Evolutionary conservation across 805 yeast species (phyloP).

Genomic region (Ogataea methylovora): DNA sequence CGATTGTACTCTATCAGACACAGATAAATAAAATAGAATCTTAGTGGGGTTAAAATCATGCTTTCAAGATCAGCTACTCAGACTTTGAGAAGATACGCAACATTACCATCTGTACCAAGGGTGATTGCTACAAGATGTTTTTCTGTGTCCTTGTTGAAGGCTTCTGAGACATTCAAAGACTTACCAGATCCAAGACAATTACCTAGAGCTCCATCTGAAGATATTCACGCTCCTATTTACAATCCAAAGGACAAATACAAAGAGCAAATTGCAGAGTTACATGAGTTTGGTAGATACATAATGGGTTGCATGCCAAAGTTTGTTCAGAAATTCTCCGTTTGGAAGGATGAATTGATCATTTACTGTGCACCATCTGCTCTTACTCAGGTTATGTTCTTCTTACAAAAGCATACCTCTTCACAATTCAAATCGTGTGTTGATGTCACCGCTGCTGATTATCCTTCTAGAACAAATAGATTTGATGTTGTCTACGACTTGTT

Average conservation of each 20-base stretch:
- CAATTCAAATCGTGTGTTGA: slow-evolving; percentile 77
- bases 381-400: slow-evolving; percentile 60
- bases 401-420: slow-evolving; percentile 71
- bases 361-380: slow-evolving; percentile 72
- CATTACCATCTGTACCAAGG: too few species aligned
- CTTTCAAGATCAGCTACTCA: too few species aligned
- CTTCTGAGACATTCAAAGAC: slow-evolving; percentile 18
- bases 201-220: slow-evolving; percentile 26
- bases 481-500: slow-evolving; percentile 81
- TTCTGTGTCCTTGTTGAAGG: too few species aligned
- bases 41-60: too few species aligned
- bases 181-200: slow-evolving; percentile 26
- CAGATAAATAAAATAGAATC: too few species aligned
- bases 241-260: slow-evolving; percentile 75
- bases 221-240: slow-evolving; percentile 40
- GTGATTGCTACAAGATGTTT: too few species aligned
- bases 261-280: slow-evolving; percentile 62
- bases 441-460: slow-evolving; percentile 82
- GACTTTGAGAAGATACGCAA: too few species aligned
- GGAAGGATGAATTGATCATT: slow-evolving; percentile 83
- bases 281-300: slow-evolving; percentile 73
- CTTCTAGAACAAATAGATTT: slow-evolving; percentile 75
- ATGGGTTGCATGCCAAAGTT: slow-evolving; percentile 75
- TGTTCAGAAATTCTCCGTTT: slow-evolving; percentile 76
- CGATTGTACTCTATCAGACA: too few species aligned